phyloP scores from a whole-genome alignment of 139 green algal genomes.

The Asterochloris sp. region DNA sequence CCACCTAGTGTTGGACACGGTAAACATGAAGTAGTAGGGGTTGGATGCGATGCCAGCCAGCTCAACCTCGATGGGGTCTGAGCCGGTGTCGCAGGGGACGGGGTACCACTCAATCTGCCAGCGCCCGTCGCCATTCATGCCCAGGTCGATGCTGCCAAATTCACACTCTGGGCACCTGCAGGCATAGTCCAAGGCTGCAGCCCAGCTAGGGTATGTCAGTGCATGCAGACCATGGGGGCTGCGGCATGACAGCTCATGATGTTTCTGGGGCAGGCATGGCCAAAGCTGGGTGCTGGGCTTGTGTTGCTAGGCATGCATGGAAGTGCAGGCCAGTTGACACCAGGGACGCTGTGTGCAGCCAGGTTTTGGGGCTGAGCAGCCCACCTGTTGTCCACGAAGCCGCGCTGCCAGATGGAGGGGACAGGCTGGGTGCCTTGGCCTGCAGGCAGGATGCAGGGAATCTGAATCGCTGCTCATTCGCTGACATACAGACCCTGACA shows the following conservation, averaged over 20 bases:
- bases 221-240: not conserved
- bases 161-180: conserved; percentile 26
- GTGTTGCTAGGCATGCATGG: too few species aligned
- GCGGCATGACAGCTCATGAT: not conserved
- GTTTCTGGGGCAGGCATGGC: not conserved
- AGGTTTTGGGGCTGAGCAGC: not conserved
- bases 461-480: too few species aligned
- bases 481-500: not conserved
- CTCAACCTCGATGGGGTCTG: conserved; percentile 1
- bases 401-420: conserved; percentile 1
- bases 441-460: too few species aligned
- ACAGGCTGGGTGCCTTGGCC: conserved; percentile 14
- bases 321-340: too few species aligned
- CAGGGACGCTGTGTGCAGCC: too few species aligned
- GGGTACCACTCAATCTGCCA: conserved; percentile 26
- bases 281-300: too few species aligned
- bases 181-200: not conserved
- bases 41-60: not conserved
- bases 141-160: conserved; percentile 17
- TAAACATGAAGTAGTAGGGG: conserved; percentile 21
- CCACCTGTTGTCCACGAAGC: conserved; percentile 17
- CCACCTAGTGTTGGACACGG: conserved; percentile 19
- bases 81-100: conserved; percentile 12
- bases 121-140: conserved; percentile 9
- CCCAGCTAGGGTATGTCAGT: too few species aligned